Conservation (phyloP, 2,329 filamentous ascomycete genomes). For the Colletotrichum coccodes region DNA sequence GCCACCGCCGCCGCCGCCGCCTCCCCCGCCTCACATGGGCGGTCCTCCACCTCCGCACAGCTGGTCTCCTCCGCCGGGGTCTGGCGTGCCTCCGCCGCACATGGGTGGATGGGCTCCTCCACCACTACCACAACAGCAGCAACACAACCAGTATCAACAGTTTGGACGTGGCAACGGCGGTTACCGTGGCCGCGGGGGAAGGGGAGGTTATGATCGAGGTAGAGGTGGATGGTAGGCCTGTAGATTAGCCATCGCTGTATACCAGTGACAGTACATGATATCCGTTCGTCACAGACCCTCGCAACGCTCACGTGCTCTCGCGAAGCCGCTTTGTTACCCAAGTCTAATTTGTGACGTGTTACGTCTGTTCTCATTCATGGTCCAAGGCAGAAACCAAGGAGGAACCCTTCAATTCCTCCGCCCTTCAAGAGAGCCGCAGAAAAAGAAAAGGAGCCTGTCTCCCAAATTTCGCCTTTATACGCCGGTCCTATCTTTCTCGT, state of each 20-base stretch:
- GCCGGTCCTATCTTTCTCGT: constrained; percentile 10
- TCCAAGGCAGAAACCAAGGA: constrained; percentile 31
- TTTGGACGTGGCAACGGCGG: constrained; percentile 26
- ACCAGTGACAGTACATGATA: not conserved
- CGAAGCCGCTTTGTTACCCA: constrained; percentile 15
- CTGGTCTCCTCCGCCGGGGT: constrained; percentile 33
- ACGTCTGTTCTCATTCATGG: constrained; percentile 33
- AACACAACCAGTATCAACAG: constrained; percentile 19
- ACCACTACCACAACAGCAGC: constrained; percentile 9
- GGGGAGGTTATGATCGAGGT: constrained; percentile 31
- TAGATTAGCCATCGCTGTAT: not conserved
- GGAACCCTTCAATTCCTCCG: constrained; percentile 13
- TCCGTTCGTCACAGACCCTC: not conserved
- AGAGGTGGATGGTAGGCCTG: constrained; percentile 14
- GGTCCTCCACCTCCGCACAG: constrained; percentile 19
- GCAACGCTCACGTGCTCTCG: not conserved
- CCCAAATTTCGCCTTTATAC: constrained; percentile 23
- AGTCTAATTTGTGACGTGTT: constrained; percentile 22
- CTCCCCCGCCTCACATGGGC: constrained; percentile 38
- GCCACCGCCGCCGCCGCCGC: constrained; percentile 51
- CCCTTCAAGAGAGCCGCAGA: constrained; percentile 8
- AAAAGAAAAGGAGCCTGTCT: constrained; percentile 19
- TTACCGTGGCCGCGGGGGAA: constrained; percentile 22
- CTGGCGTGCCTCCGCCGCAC: constrained; percentile 9
- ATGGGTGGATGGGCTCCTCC: constrained; percentile 29